Conservation (phyloP, 2,329 filamentous ascomycete genomes). For the Didymosphaeria variabile region DNA sequence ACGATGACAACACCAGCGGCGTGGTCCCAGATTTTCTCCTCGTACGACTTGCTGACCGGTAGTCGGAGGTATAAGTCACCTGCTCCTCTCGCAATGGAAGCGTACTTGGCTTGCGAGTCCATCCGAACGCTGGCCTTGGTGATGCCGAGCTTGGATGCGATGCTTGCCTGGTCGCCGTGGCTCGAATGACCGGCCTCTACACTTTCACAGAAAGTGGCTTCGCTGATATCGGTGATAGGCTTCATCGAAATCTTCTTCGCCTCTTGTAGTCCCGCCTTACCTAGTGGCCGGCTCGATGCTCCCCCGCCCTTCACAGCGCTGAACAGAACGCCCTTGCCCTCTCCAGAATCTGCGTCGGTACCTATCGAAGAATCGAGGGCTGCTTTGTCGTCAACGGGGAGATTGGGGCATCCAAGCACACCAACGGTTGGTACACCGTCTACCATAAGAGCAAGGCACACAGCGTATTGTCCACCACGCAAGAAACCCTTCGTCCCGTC, state of each 20-base stretch:
- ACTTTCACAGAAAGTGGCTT: slow-evolving; percentile 94
- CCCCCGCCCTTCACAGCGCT: slow-evolving; percentile 82
- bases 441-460: slow-evolving; percentile 90
- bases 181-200: slow-evolving; percentile 93
- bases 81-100: slow-evolving; percentile 89
- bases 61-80: slow-evolving; percentile 94
- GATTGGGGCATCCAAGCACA: slow-evolving; percentile 93
- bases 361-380: slow-evolving; percentile 77
- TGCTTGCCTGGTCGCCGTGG: slow-evolving; percentile 85
- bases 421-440: slow-evolving; percentile 94
- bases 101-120: slow-evolving; percentile 99
- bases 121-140: slow-evolving; percentile 89
- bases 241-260: slow-evolving; percentile 80
- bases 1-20: slow-evolving; percentile 95
- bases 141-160: slow-evolving; percentile 86
- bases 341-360: slow-evolving; percentile 74
- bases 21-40: slow-evolving; percentile 99
- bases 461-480: slow-evolving; percentile 94
- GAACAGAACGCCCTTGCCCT: slow-evolving; percentile 86
- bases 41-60: slow-evolving; percentile 84
- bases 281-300: slow-evolving; percentile 79
- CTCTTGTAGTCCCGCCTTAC: slow-evolving; percentile 62
- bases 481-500: slow-evolving; percentile 98
- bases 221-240: slow-evolving; percentile 73
- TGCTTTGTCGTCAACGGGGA: slow-evolving; percentile 83